Evolutionary conservation across 2,329 filamentous ascomycete genomes (phyloP).

Genomic region (Diaporthe citrichinensis): DNA sequence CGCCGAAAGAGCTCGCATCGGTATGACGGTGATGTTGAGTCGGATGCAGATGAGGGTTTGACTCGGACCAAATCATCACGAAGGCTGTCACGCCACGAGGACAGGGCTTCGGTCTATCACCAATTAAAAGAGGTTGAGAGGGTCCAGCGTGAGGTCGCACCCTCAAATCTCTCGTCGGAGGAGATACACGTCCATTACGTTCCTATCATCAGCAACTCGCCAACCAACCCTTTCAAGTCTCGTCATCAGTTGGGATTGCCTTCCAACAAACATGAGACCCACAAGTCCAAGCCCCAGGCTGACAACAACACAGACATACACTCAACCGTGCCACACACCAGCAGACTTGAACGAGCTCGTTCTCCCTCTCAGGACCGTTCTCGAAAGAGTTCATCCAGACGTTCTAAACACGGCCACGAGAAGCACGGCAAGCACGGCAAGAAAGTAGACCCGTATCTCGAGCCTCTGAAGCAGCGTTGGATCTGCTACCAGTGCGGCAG

Average conservation of each 20-base stretch:
- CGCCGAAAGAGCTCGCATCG: constrained; percentile 19
- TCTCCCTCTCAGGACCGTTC: constrained; percentile 15
- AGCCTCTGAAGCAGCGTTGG: constrained; percentile 43
- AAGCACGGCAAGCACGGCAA: constrained; percentile 39
- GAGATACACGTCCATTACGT: constrained; percentile 40
- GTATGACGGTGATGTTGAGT: constrained; percentile 11
- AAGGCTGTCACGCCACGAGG: not conserved
- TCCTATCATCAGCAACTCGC: constrained; percentile 32
- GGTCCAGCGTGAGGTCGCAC: constrained; percentile 33
- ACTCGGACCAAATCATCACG: constrained; percentile 10
- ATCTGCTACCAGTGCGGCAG: constrained; percentile 60
- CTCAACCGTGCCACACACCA: constrained; percentile 18
- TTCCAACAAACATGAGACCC: constrained; percentile 6
- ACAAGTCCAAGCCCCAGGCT: constrained; percentile 12
- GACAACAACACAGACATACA: constrained; percentile 16
- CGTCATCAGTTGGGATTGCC: constrained; percentile 13
- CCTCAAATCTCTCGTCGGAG: constrained; percentile 31
- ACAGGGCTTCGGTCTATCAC: constrained; percentile 14
- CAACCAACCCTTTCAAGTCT: constrained; percentile 22
- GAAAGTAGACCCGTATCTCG: constrained; percentile 31
- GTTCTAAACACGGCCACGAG: constrained; percentile 37
- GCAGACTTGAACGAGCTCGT: not conserved
- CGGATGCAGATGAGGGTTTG: constrained; percentile 33
- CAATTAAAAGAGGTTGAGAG: constrained; percentile 31
- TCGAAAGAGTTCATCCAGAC: constrained; percentile 21